Conservation (phyloP, 495 filamentous ascomycete genomes). For the Lepraria neglecta region DNA sequence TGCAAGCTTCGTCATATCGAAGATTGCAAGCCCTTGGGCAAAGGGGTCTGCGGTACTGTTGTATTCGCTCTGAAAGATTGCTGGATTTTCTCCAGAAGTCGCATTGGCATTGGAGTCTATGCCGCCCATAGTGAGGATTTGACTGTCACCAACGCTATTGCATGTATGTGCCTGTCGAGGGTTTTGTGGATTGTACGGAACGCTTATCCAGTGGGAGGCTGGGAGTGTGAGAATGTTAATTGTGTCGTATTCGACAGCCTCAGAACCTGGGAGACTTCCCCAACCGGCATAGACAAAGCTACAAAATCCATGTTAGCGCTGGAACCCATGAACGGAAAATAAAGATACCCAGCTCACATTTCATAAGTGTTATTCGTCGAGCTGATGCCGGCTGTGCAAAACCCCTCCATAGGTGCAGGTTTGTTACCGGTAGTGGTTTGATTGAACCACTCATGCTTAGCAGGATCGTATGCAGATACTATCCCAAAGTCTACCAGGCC, state of each 20-base stretch:
- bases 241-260: conserved; percentile 20
- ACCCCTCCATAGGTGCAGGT: conserved; percentile 15
- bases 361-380: conserved; percentile 24
- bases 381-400: conserved; percentile 21
- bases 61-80: conserved; percentile 1
- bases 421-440: conserved; percentile 25
- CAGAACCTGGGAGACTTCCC: conserved; percentile 11
- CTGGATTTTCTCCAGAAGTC: neutral
- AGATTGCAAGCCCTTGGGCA: conserved; percentile 25
- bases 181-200: conserved; percentile 23
- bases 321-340: neutral
- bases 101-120: conserved; percentile 12
- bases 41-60: conserved; percentile 18
- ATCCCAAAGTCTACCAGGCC: conserved; percentile 12
- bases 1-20: conserved; percentile 22
- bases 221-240: conserved; percentile 39
- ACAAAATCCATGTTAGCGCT: too few species aligned
- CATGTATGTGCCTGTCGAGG: conserved; percentile 22
- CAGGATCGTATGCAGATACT: conserved; percentile 22
- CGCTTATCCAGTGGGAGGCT: conserved; percentile 41
- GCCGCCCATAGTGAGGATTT: conserved; percentile 25
- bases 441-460: conserved; percentile 23
- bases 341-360: conserved; percentile 14
- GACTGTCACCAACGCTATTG: conserved; percentile 24
- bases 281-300: conserved; percentile 26